Percentiles rank a stretch among this genome's conserved stretches.
Evolutionary conservation across 148 eudicot species (phyloP).

Genomic region (Diospyros kaki): DNA sequence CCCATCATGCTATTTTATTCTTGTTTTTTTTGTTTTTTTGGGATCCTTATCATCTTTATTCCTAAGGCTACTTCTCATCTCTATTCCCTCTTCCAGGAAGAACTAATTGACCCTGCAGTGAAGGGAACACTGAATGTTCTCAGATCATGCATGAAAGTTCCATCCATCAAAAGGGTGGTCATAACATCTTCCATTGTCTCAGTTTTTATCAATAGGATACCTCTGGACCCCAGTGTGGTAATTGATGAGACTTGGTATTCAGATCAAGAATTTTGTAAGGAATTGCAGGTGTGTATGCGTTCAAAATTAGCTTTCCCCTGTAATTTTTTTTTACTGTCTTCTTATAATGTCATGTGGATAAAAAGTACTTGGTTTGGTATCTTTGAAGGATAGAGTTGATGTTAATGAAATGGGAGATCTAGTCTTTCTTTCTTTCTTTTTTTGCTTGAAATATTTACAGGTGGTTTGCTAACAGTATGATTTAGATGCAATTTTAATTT

Average conservation of each 20-base stretch:
- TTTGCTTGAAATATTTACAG: background rate
- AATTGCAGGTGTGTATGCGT: slow-evolving; percentile 10
- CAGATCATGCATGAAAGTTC: slow-evolving; percentile 18
- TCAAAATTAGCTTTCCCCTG: background rate
- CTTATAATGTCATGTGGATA: background rate
- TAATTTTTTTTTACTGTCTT: background rate
- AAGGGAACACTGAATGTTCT: slow-evolving; percentile 24
- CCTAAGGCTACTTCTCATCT: background rate
- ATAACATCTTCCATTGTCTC: slow-evolving; percentile 23
- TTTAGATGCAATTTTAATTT: background rate
- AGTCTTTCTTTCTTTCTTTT: background rate
- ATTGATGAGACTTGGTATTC: slow-evolving; percentile 27
- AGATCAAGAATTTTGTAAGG: slow-evolving; percentile 16
- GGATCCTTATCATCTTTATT: background rate
- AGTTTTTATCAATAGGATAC: slow-evolving; percentile 4
- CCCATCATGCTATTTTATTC: no score
- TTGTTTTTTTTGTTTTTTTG: background rate
- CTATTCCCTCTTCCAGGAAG: slow-evolving; percentile 16
- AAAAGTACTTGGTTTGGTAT: background rate
- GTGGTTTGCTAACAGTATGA: background rate
- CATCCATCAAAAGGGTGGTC: slow-evolving; percentile 23
- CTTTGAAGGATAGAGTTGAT: background rate
- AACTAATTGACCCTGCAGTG: slow-evolving; percentile 22
- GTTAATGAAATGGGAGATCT: background rate
- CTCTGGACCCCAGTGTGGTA: slow-evolving; percentile 14